Evolutionary conservation across 441 rosid genomes (phyloP).

Genomic region (Kokia cookei): DNA sequence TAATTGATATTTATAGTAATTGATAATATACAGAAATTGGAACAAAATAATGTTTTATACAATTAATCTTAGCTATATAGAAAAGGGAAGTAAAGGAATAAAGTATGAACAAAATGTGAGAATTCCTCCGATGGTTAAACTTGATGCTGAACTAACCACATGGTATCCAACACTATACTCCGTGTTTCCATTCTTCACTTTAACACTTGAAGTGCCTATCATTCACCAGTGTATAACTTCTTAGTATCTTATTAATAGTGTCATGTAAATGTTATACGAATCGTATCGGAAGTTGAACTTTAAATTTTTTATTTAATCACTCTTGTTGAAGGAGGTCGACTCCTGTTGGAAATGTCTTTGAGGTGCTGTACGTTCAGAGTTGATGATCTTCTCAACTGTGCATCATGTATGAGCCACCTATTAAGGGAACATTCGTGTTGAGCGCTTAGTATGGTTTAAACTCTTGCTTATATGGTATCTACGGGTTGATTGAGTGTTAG

Average conservation of each 20-base stretch:
- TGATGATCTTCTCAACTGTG: too few relatives aligned
- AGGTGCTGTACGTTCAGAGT: too few relatives aligned
- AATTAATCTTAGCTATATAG: constrained; percentile 21
- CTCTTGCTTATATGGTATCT: too few relatives aligned
- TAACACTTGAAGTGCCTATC: constrained; percentile 68
- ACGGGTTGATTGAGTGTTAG: too few relatives aligned
- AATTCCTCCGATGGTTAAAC: constrained; percentile 13
- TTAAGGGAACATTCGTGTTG: too few relatives aligned
- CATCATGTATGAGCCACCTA: too few relatives aligned
- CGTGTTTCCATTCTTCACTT: constrained; percentile 52
- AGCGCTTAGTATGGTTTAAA: too few relatives aligned
- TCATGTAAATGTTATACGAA: background rate
- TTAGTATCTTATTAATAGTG: background rate
- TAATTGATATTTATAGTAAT: too few relatives aligned
- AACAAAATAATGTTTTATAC: constrained; percentile 19
- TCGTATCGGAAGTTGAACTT: too few relatives aligned
- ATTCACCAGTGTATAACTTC: background rate
- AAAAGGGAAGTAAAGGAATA: constrained; percentile 28
- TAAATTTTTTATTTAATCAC: too few relatives aligned
- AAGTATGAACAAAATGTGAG: constrained; percentile 24
- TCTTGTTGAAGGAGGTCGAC: too few relatives aligned
- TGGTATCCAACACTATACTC: constrained; percentile 52
- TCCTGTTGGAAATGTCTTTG: fast-evolving
- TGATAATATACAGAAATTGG: background rate
- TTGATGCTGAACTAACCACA: constrained; percentile 38